Evolutionary conservation across 1,284 basidiomycete species (phyloP).

Genomic region (Trichosporon sp.): DNA sequence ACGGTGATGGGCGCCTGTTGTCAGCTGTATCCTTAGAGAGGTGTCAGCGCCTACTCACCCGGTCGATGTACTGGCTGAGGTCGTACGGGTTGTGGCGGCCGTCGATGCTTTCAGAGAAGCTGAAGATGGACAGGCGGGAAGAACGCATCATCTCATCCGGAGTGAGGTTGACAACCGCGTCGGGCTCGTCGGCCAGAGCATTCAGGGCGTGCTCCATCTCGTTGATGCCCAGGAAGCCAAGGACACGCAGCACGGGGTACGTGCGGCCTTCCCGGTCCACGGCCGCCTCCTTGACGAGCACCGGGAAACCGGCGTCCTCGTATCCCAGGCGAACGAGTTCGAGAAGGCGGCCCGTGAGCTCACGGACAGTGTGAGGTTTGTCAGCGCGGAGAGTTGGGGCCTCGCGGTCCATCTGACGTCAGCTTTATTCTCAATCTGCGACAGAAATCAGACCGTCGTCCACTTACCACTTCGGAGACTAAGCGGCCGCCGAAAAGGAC

Average conservation of each 20-base stretch:
- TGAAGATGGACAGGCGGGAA: constrained; percentile 36
- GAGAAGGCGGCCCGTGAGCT: constrained; percentile 42
- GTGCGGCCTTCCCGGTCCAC: constrained; percentile 40
- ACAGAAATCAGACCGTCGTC: not conserved
- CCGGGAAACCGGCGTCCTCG: constrained; percentile 81
- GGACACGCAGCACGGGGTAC: constrained; percentile 56
- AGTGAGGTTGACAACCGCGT: constrained; percentile 64
- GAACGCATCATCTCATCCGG: constrained; percentile 32
- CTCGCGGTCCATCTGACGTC: constrained; percentile 53
- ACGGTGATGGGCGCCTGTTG: constrained; percentile 74
- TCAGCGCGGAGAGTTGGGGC: constrained; percentile 41
- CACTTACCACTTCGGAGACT: constrained; percentile 68
- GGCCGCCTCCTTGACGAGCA: constrained; percentile 57
- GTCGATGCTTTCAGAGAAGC: constrained; percentile 40
- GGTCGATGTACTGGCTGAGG: constrained; percentile 83
- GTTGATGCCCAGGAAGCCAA: constrained; percentile 88
- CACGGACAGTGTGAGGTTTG: constrained; percentile 41
- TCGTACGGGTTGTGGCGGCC: constrained; percentile 64
- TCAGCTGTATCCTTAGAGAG: constrained; percentile 20
- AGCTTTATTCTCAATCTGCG: no score
- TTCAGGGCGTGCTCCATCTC: constrained; percentile 79
- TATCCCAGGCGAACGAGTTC: constrained; percentile 41
- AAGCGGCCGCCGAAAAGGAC: constrained; percentile 76
- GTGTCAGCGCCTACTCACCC: constrained; percentile 54
- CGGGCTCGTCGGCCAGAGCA: constrained; percentile 71